Conservation (phyloP, 371 early-diverging fungal genomes). For the Globomyces sp. region DNA sequence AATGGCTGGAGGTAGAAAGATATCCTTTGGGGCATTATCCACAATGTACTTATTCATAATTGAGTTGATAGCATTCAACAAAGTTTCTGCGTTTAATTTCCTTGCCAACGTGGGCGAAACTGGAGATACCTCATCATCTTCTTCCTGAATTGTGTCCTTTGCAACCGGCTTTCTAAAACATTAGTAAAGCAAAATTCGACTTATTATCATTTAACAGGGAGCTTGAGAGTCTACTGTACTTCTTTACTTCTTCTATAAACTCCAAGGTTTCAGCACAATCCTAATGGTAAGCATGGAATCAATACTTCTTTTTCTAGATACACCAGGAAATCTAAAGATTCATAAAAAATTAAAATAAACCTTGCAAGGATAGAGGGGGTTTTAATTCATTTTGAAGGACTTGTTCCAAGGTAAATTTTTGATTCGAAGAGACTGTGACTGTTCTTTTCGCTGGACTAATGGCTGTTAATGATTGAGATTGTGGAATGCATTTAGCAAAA, state of each 20-base stretch:
- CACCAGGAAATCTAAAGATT: neutral
- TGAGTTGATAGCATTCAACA: no score
- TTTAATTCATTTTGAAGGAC: neutral
- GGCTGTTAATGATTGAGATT: neutral
- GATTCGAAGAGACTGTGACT: neutral
- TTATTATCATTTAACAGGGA: no score
- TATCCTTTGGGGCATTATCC: neutral
- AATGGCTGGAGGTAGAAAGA: neutral
- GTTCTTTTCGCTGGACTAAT: neutral
- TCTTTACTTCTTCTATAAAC: neutral
- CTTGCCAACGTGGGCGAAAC: no score
- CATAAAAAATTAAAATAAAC: neutral
- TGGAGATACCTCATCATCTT: no score
- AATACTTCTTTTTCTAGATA: constrained; percentile 11
- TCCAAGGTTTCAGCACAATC: constrained; percentile 5
- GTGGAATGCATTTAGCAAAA: constrained; percentile 1
- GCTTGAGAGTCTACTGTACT: neutral
- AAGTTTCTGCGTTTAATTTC: no score
- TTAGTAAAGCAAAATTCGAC: no score
- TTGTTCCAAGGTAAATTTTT: neutral
- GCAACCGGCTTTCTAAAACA: no score
- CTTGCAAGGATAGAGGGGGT: neutral
- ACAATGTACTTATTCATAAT: neutral
- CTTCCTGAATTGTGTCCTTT: no score
- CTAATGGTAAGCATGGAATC: neutral